Conservation (phyloP, 148 eudicot genomes). For the Gaultheria prostrata region DNA sequence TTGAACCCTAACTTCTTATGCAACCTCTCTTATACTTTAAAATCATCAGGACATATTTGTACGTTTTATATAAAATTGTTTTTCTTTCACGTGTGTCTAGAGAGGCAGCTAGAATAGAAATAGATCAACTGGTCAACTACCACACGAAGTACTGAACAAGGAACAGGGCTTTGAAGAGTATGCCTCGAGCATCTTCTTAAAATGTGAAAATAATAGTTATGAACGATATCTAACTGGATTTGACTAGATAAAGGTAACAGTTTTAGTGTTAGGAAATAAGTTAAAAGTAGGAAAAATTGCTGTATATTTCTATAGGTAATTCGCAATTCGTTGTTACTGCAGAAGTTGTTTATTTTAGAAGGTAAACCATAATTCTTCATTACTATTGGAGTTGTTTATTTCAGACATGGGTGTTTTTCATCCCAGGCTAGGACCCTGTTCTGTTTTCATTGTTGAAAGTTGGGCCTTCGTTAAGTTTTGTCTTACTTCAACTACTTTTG, state of each 20-base stretch:
- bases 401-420: neutral
- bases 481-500: neutral
- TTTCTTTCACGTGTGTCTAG: neutral
- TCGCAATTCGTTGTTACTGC: neutral
- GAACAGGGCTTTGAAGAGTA: neutral
- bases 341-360: neutral
- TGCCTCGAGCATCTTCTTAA: neutral
- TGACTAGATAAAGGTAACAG: neutral
- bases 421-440: conserved; percentile 4
- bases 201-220: neutral
- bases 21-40: neutral
- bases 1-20: neutral
- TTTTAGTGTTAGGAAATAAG: neutral
- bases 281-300: neutral
- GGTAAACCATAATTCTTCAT: neutral
- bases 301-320: neutral
- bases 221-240: neutral
- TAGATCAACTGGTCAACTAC: neutral
- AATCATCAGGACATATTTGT: neutral
- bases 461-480: neutral
- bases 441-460: neutral
- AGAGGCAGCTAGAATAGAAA: neutral
- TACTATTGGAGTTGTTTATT: neutral
- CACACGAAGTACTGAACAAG: neutral
- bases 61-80: neutral